These are phyloP conservation scores for Boletus sp. DNA, from an alignment of 1,284 basidiomycete species.

Conservation along the genomic window DNA sequence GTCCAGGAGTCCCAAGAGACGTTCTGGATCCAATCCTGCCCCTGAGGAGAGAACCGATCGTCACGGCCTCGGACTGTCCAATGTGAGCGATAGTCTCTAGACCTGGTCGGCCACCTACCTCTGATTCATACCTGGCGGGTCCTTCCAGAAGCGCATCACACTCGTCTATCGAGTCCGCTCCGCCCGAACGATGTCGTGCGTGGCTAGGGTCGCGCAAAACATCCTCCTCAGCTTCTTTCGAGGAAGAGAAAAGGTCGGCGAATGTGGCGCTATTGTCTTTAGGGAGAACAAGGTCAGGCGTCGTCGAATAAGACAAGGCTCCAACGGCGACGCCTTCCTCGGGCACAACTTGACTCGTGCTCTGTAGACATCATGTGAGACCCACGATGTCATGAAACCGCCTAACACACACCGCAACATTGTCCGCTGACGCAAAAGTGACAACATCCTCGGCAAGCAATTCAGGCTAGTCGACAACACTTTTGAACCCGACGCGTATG, in stretches of 20 bases:
- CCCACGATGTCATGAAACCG: background rate
- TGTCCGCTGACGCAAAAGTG: background rate
- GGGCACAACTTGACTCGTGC: background rate
- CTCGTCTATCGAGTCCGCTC: conserved; percentile 20
- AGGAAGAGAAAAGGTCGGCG: background rate
- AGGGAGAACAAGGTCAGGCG: conserved; percentile 23
- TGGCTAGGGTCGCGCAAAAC: background rate
- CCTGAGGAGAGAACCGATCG: background rate
- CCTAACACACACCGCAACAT: conserved; percentile 7
- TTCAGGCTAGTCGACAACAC: background rate
- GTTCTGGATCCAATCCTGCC: conserved; percentile 22
- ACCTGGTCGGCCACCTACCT: conserved; percentile 8
- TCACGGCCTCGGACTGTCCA: conserved; percentile 6
- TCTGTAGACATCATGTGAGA: conserved; percentile 5
- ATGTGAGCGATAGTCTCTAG: conserved; percentile 6
- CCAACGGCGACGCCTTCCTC: background rate
- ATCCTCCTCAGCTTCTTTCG: background rate
- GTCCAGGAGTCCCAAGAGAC: background rate
- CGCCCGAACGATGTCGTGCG: conserved; percentile 3
- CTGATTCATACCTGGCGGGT: conserved; percentile 4
- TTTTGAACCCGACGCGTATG: background rate
- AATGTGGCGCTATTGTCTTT: conserved; percentile 1
- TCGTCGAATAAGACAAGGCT: background rate
- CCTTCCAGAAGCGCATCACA: conserved; percentile 16
- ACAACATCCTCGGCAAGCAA: background rate